phyloP scores from a whole-genome alignment of 306 rosid genomes.

The Cicer pinnatifidum region DNA sequence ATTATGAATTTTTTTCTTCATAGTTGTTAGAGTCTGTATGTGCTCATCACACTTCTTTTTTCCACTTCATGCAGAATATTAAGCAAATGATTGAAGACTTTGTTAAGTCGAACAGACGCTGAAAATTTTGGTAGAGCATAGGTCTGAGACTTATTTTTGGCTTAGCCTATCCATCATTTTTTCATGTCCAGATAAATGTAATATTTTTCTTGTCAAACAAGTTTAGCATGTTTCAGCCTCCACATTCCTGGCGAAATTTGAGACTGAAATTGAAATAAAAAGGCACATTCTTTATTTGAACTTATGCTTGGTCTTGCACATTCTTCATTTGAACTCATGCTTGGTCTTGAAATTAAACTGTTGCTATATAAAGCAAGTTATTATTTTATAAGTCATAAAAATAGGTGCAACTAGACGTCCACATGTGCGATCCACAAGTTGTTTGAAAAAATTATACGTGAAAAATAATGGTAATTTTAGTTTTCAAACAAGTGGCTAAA shows the following conservation, averaged over 20 bases:
- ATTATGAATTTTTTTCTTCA: background rate
- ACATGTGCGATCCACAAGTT: too few relatives aligned
- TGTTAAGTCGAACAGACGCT: constrained; percentile 54
- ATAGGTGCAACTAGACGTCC: too few relatives aligned
- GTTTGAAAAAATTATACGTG: too few relatives aligned
- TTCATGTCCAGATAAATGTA: constrained; percentile 16
- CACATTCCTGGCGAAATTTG: background rate
- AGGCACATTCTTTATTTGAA: too few relatives aligned
- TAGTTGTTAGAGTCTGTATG: constrained; percentile 1
- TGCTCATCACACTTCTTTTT: constrained; percentile 32
- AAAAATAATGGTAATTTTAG: too few relatives aligned
- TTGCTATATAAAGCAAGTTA: too few relatives aligned
- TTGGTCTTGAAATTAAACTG: too few relatives aligned
- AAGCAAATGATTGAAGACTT: constrained; percentile 78
- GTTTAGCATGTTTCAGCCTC: constrained; percentile 25
- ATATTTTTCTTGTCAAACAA: constrained; percentile 19
- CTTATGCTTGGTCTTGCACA: too few relatives aligned
- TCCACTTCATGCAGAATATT: constrained; percentile 61
- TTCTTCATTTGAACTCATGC: too few relatives aligned
- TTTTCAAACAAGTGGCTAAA: too few relatives aligned
- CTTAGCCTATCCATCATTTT: constrained; percentile 41
- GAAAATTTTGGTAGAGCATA: constrained; percentile 41
- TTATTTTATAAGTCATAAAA: too few relatives aligned
- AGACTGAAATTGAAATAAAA: background rate
- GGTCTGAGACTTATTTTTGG: constrained; percentile 48